These are phyloP conservation scores for Hypoxylon sp. DNA, from an alignment of 2,329 filamentous ascomycete genomes.

Conservation along the genomic window DNA sequence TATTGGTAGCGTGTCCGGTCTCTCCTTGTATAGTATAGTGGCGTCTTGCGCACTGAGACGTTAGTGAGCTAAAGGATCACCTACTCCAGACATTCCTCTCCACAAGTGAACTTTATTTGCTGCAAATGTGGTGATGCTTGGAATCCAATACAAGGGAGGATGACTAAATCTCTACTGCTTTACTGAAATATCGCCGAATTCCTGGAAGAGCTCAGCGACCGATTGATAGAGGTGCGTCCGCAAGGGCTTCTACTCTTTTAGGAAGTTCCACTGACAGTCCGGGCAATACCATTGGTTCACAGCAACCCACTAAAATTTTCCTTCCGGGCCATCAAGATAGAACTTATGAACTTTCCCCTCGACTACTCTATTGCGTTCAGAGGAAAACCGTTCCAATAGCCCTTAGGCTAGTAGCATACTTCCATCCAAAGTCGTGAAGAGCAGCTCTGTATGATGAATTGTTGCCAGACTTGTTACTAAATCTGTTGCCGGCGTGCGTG, in stretches of 20 bases:
- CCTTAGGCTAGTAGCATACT: too few relatives aligned
- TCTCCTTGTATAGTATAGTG: neutral
- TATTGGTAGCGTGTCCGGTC: neutral
- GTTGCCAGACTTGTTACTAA: too few relatives aligned
- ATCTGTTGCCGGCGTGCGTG: too few relatives aligned
- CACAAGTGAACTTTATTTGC: neutral
- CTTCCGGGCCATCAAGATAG: too few relatives aligned
- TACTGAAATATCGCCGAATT: neutral
- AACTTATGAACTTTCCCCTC: too few relatives aligned
- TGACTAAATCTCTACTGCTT: neutral
- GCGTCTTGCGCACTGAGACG: neutral
- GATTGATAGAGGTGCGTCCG: neutral
- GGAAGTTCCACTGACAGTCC: neutral
- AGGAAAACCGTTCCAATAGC: too few relatives aligned
- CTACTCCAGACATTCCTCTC: neutral
- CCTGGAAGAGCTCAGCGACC: neutral
- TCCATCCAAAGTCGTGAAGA: too few relatives aligned
- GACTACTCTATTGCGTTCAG: too few relatives aligned
- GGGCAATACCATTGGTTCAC: constrained; percentile 2
- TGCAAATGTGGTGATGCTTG: neutral
- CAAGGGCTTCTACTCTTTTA: constrained; percentile 3
- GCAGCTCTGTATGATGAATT: too few relatives aligned
- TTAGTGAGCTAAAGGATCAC: neutral
- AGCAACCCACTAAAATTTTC: neutral
- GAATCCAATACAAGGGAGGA: neutral